A percentile compares a stretch with the other conserved stretches of the same genome.
These are phyloP conservation scores for Mucor plumbeus DNA, from an alignment of 371 early-diverging fungal genomes.

Conservation along the genomic window DNA sequence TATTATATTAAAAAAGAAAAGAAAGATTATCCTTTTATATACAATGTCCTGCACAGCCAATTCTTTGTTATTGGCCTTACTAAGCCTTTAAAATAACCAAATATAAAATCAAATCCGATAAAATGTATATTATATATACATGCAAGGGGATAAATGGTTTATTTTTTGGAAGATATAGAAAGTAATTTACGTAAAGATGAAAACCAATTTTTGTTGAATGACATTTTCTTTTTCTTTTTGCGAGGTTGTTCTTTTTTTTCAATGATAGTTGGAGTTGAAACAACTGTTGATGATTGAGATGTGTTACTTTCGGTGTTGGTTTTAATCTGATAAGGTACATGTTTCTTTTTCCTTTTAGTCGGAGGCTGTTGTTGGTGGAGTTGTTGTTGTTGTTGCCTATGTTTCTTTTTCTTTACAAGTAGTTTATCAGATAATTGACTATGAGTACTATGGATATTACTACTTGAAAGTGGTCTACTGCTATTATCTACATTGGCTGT, in stretches of 20 bases:
- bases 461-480: background rate
- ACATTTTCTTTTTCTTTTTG: background rate
- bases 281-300: background rate
- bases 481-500: background rate
- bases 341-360: background rate
- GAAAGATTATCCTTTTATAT: conserved; percentile 6
- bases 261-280: background rate
- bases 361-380: background rate
- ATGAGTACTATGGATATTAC: background rate
- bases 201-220: conserved; percentile 9
- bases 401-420: background rate
- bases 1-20: conserved; percentile 7
- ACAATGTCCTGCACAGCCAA: background rate
- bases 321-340: background rate
- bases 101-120: conserved; percentile 17
- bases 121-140: background rate
- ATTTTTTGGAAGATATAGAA: conserved; percentile 2
- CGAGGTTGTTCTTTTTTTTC: background rate
- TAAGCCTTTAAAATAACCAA: conserved; percentile 9
- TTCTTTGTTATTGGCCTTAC: background rate
- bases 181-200: conserved; percentile 13
- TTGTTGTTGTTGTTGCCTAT: background rate
- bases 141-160: conserved; percentile 8
- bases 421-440: background rate
- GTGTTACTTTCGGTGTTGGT: conserved; percentile 4